Base-by-base conservation (phyloP, 2,329 filamentous ascomycete genomes). In the Aspergillus sp. region DNA sequence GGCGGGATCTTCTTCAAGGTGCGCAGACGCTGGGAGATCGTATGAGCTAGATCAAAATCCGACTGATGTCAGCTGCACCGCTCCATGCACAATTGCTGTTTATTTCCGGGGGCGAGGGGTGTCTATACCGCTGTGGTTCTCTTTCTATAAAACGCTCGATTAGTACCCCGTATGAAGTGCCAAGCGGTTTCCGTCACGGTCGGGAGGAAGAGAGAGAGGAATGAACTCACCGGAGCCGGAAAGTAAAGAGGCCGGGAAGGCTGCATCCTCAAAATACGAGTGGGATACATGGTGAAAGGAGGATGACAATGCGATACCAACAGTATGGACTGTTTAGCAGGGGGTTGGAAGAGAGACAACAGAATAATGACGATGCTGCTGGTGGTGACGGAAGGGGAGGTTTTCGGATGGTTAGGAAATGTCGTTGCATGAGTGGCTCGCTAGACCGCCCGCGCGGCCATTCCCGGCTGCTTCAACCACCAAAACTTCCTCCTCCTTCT, bases 11-110 rank as follows among this genome's bases (percentile, higher is more conserved):
- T 83, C 80, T 86, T 90, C 65, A 96, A 78, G 68, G 82, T 85
- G 69, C 90, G 86, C 63, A 98, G 78, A 69, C 91, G 88, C 78
- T 97, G 93, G 57, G 91, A 95, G 72, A 97, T 82, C 63, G 91
- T 96, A 77, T 97, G 93, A 68, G 88, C 93, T 98, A 48, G 39
- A 60, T 2, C 19, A 57, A 54, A 47, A 52, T 43, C 27, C 19
- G 19, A 19, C 19, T 19, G 19, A 19, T 19, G 19, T 19, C 19
- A 19, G 19, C 19, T 19, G 19, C 19, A 19, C 19, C 19, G 19
- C 19, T 19, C 34, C 34, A n/a, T 36, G n/a, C 34, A 36, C 7
- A 36, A 34, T 3, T 36, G n/a, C 34, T n/a, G 8, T 12, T 36
- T 5, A 7, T 12, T 19, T 12, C 7, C 0, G 3, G 4, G 10